Evolutionary conservation across 495 filamentous ascomycete species (phyloP), one percentile per base, ranked within the genome.

Genomic region (Letharia lupina): DNA sequence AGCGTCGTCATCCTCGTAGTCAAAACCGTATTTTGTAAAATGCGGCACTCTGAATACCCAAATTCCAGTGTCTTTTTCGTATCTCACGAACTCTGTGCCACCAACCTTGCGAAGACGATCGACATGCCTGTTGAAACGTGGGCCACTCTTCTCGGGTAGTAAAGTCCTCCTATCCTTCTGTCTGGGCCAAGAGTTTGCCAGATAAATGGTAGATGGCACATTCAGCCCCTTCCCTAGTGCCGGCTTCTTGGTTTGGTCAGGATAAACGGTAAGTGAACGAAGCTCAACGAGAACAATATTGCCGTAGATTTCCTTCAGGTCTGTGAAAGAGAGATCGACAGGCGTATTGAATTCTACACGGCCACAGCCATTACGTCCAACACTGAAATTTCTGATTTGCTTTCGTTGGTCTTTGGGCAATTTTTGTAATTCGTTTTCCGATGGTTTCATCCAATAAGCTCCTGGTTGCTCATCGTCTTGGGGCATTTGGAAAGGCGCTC

Each of bases 31-130:
- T 12, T 91, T 96, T 20, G 91, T 96, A 76, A 92, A 98, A 76
- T 98, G 94, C 66, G 91, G 86, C 48, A 98, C 94, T 28, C 80
- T 86, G 79, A 98, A 98, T 10, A 84, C 82, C 94, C 94, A 98
- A 35, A 89, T 84, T 62, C 94, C 94, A 41, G 85, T 90, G 28
- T 89, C 82, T 48, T 73, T 78, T 50, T 93, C 82, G 75, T 96
- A 98, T 66, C 81, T 79, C 59, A 91, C 78, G 68, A 96, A 96
- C 44, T 85, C 84, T 10, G 94, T 96, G 71, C 90, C 89, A 39
- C 76, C 76, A 42, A 96, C 89, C 62, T 82, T 84, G 78, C 83
- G 87, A 20, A 98, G 83, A 54, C 89, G 87, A 57, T 90, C 86
- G 69, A 97, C 78, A 76, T 98, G 95, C 72, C 89, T 93, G 5